These are phyloP conservation scores for Tranzscheliella williamsii DNA, from an alignment of 1,284 basidiomycete species.

Conservation along the genomic window DNA sequence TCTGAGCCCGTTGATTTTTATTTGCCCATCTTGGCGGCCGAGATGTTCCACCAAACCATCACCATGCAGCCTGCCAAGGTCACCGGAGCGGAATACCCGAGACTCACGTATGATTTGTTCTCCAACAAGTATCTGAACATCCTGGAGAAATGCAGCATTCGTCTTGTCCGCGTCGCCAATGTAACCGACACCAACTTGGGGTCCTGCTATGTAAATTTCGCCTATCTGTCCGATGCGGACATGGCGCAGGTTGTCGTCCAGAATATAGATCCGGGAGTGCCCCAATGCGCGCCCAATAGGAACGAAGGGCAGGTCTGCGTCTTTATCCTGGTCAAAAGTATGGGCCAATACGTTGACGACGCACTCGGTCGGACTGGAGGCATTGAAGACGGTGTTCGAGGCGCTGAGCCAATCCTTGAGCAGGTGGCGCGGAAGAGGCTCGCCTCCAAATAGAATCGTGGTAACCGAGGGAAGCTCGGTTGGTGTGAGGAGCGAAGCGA, in stretches of 20 bases:
- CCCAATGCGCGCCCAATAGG: neutral
- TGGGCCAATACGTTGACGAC: neutral
- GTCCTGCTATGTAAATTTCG: constrained; percentile 1
- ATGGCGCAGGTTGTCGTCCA: neutral
- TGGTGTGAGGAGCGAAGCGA: neutral
- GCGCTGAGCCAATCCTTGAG: neutral
- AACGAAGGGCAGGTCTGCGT: neutral
- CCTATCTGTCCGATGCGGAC: neutral
- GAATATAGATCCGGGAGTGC: neutral
- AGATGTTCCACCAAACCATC: constrained; percentile 1
- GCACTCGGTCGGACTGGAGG: neutral
- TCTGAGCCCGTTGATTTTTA: neutral
- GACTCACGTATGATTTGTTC: neutral
- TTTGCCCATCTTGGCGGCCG: neutral
- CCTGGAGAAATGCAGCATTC: neutral
- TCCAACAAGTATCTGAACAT: neutral
- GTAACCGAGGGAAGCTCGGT: neutral
- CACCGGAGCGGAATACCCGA: neutral
- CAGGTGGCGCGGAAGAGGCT: neutral
- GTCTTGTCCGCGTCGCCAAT: neutral
- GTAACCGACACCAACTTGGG: neutral
- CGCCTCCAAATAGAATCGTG: neutral
- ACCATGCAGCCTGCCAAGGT: neutral
- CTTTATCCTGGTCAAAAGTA: neutral
- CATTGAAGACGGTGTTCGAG: neutral